phyloP scores from a whole-genome alignment of 2,329 filamentous ascomycete species.

The Gaeumannomyces tritici region DNA sequence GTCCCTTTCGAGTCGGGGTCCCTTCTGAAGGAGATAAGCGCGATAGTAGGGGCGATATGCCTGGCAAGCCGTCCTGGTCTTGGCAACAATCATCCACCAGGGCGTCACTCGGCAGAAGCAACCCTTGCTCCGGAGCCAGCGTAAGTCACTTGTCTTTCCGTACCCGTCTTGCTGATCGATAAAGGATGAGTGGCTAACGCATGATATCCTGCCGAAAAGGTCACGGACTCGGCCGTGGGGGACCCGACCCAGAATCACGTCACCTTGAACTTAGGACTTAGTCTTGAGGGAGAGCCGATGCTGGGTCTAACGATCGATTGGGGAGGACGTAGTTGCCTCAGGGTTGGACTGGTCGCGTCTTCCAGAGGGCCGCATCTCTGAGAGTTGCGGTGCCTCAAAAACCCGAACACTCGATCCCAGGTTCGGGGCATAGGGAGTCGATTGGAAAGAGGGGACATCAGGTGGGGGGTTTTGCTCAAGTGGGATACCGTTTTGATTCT shows the following conservation, averaged over 20 bases:
- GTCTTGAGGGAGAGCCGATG: background rate
- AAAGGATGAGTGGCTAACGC: background rate
- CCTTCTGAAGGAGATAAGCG: slow-evolving; percentile 10
- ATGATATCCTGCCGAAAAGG: background rate
- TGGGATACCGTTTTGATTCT: slow-evolving; percentile 2
- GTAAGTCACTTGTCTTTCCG: background rate
- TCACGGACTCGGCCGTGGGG: slow-evolving; percentile 9
- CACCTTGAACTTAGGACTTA: background rate
- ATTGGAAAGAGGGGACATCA: slow-evolving; percentile 4
- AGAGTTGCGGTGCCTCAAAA: slow-evolving; percentile 1
- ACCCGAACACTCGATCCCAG: slow-evolving; percentile 1
- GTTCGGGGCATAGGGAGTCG: slow-evolving; percentile 5
- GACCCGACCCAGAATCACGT: slow-evolving; percentile 3
- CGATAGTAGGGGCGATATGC: slow-evolving; percentile 8
- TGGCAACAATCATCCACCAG: background rate
- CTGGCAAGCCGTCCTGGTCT: background rate
- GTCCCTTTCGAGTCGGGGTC: slow-evolving; percentile 7
- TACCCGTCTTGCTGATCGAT: background rate
- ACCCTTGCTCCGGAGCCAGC: slow-evolving; percentile 8
- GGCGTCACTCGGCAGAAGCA: slow-evolving; percentile 4
- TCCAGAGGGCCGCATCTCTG: background rate
- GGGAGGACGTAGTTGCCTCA: slow-evolving; percentile 1
- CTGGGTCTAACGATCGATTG: slow-evolving; percentile 4
- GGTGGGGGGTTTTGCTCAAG: slow-evolving; percentile 4
- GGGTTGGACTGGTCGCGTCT: slow-evolving; percentile 10